These are phyloP conservation scores for Dinochytrium kinnereticum DNA, from an alignment of 371 early-diverging fungal species.

Conservation along the genomic window DNA sequence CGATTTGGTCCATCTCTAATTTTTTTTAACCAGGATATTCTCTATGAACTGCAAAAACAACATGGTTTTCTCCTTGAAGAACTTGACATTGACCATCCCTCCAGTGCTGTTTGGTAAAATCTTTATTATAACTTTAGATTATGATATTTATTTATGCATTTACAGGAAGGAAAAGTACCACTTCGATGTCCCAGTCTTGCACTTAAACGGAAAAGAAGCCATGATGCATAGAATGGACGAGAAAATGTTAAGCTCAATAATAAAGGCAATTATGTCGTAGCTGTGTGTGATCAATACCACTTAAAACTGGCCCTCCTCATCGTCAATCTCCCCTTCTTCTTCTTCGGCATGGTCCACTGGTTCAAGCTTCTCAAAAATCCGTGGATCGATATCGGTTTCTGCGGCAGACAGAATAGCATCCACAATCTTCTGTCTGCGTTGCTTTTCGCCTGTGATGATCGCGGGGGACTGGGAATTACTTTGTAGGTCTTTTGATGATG, in stretches of 20 bases:
- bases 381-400: neutral
- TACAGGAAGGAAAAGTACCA: slow-evolving; percentile 45
- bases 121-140: no score
- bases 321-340: slow-evolving; percentile 13
- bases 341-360: neutral
- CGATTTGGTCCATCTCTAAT: neutral
- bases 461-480: no score
- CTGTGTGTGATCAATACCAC: no score
- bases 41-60: neutral
- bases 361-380: neutral
- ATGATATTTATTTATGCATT: no score
- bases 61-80: slow-evolving; percentile 14
- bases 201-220: slow-evolving; percentile 36
- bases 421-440: neutral
- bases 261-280: neutral
- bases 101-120: no score
- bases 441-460: neutral
- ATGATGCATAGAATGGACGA: slow-evolving; percentile 35
- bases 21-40: slow-evolving; percentile 1
- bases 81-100: slow-evolving; percentile 45
- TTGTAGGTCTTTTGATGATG: neutral
- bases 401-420: neutral
- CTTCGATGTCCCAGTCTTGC: slow-evolving; percentile 50
- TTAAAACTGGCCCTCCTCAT: neutral
- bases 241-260: neutral